Conservation (phyloP, 345 rosid genomes). For the Abelmoschus esculentus region DNA sequence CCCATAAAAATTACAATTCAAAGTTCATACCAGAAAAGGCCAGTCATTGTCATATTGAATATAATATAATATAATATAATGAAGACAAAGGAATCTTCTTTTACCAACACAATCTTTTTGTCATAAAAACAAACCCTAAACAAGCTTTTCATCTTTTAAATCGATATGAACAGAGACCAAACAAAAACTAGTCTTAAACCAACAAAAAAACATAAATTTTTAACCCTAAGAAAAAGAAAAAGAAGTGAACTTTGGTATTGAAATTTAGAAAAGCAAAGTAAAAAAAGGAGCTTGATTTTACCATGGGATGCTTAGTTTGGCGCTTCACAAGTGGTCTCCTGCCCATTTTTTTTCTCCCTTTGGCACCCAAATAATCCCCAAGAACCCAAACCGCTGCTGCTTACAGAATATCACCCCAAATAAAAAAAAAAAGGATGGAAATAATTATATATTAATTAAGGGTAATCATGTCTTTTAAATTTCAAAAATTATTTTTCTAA, state of each 20-base stretch:
- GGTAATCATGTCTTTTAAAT: not conserved
- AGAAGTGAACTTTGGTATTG: not conserved
- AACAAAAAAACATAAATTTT: not conserved
- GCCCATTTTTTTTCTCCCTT: conserved; percentile 5
- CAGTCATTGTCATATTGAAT: not conserved
- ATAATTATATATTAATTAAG: too few species aligned
- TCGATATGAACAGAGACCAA: not conserved
- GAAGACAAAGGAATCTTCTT: not conserved
- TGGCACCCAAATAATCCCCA: not conserved
- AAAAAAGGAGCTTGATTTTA: not conserved
- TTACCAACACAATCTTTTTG: not conserved
- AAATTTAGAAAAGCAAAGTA: not conserved
- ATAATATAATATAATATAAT: not conserved
- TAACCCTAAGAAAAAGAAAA: not conserved
- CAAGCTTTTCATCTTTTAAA: not conserved
- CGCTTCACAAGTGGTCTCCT: not conserved
- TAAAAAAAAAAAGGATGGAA: too few species aligned
- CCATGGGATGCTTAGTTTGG: not conserved
- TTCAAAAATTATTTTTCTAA: not conserved
- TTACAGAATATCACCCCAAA: too few species aligned
- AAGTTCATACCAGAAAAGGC: not conserved
- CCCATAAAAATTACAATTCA: not conserved
- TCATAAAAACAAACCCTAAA: not conserved
- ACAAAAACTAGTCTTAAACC: not conserved
- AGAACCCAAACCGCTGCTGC: not conserved